phyloP scores from a whole-genome alignment of 768 basidiomycete species.

The Trametes cingulata region DNA sequence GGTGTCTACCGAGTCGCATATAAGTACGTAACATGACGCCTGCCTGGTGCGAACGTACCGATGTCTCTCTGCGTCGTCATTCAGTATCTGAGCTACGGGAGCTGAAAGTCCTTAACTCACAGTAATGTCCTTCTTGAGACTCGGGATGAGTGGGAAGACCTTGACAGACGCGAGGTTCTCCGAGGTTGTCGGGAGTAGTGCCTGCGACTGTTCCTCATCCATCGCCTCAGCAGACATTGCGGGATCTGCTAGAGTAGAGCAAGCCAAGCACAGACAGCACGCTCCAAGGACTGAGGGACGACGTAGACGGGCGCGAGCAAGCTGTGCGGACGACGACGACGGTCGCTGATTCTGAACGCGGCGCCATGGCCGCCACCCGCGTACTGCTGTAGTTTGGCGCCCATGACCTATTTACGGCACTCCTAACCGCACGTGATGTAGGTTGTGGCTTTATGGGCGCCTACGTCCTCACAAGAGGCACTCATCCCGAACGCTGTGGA shows the following conservation, averaged over 20 bases:
- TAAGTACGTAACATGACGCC: not conserved
- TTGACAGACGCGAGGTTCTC: constrained; percentile 62
- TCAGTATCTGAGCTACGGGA: not conserved
- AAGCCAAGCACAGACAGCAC: no score
- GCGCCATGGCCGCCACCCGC: not conserved
- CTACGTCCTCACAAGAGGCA: no score
- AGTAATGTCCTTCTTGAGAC: constrained; percentile 66
- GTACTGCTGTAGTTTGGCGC: not conserved
- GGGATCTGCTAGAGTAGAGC: not conserved
- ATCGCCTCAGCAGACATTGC: not conserved
- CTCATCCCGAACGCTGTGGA: not conserved
- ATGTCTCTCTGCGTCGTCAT: constrained; percentile 28
- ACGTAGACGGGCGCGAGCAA: not conserved
- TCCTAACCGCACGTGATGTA: constrained; percentile 1
- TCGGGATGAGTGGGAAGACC: constrained; percentile 81
- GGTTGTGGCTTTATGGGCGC: not conserved
- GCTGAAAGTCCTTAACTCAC: constrained; percentile 46
- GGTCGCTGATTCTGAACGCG: not conserved
- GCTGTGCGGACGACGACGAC: not conserved
- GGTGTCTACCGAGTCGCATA: constrained; percentile 46
- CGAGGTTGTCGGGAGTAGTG: constrained; percentile 54
- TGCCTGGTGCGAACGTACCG: constrained; percentile 16
- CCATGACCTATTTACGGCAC: not conserved
- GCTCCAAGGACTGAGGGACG: not conserved
- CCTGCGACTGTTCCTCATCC: constrained; percentile 28